Base-by-base conservation (phyloP, 306 rosid species). In the Prosopis cineraria region DNA sequence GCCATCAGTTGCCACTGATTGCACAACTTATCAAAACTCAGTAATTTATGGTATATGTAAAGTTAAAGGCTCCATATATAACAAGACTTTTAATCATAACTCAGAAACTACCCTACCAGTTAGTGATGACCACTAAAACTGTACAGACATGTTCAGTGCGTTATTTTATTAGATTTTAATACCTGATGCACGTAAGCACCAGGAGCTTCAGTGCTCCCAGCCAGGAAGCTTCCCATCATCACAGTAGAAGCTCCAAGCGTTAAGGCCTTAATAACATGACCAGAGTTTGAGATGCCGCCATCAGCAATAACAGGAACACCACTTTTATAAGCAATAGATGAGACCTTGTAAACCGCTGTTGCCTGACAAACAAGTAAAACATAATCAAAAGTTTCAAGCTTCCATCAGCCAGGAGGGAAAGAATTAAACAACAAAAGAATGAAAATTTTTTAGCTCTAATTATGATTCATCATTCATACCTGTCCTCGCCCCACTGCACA, bases 401-500 rank as follows among this genome's bases (percentile, higher is more conserved):
- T 22, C 5, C 31, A 4, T n/a, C 56, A 50, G 19, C 19, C 56
- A 50, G 10, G 24, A 48, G 56, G 24, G 56, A 6, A 7, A 48
- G 25, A 48, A 48, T 14, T 48, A 48, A n/a, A 1, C 10, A 19
- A n/a, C 4, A 36, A 36, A 36, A 36, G 5, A 36, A 36, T 2
- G 52, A 52, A 20, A 52, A 52, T 20, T 10, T 20, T 10, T 20
- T 14, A 55, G 62, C 31, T 22, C 31, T 24, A 24, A 27, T 55
- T 55, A 10, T 22, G 62, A 66, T 40, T 56, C 63, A 10, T 22
- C 31, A 66, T 40, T 56, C 63, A 67, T 89, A 95, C 99, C 97
- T 93, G 99, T 20, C 98, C 96, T 11, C 99, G 89, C 25, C 99
- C 98, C 2, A 91, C 99, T 0, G 98, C 99, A 22, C 99, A 95